Evolutionary conservation across 192 early-diverging fungal genomes (phyloP).

Genomic region (Gaertneriomyces semiglobifer): DNA sequence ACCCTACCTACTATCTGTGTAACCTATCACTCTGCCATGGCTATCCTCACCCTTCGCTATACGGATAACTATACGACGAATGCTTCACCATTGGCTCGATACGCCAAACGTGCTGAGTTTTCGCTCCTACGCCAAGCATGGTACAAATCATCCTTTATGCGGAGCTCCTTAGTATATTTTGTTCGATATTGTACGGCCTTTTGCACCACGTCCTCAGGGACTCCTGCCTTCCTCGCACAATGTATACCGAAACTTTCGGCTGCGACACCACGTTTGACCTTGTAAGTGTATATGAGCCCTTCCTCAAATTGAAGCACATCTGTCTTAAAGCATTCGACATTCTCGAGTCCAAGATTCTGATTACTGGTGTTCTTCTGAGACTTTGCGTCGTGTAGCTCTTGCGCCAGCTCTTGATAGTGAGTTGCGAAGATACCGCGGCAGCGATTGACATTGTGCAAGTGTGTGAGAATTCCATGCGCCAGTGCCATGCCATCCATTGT

Average conservation of each 20-base stretch:
- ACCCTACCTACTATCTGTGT: no score
- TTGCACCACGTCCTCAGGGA: no score
- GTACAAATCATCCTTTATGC: no score
- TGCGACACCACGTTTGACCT: slow-evolving; percentile 64
- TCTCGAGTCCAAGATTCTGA: not conserved
- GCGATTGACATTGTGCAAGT: slow-evolving; percentile 49
- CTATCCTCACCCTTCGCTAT: no score
- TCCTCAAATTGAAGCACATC: slow-evolving; percentile 2
- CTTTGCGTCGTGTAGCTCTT: slow-evolving; percentile 14
- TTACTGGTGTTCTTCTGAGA: not conserved
- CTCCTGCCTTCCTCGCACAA: slow-evolving; percentile 67
- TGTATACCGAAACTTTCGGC: slow-evolving; percentile 67
- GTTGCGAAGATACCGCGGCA: slow-evolving; percentile 73
- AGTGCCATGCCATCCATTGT: slow-evolving; percentile 70
- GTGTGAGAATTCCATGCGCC: slow-evolving; percentile 60
- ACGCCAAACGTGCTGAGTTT: no score
- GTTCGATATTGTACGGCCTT: no score
- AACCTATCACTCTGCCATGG: no score
- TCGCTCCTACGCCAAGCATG: no score
- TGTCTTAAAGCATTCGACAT: slow-evolving; percentile 14
- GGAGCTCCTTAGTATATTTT: no score
- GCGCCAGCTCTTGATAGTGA: slow-evolving; percentile 69
- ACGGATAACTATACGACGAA: no score
- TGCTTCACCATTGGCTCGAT: no score
- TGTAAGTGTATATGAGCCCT: slow-evolving; percentile 59